phyloP scores from a whole-genome alignment of 1,139 yeast genomes.

The Saccharomyces hybrid region DNA sequence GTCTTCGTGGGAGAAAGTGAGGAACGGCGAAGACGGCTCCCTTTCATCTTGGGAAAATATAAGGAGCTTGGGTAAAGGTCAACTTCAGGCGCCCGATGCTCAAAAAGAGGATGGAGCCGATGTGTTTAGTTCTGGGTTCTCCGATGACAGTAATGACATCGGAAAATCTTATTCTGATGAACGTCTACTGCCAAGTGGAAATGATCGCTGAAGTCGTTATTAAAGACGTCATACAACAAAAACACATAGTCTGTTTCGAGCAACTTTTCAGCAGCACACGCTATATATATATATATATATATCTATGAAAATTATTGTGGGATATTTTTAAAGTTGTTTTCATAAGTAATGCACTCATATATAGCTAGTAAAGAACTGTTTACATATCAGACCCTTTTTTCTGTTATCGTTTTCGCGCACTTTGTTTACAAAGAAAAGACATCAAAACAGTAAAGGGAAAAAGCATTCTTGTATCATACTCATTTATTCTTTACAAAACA shows the following conservation, averaged over 20 bases:
- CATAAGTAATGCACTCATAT: background rate
- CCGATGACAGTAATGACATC: background rate
- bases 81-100: background rate
- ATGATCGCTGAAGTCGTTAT: background rate
- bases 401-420: background rate
- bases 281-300: no score
- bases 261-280: background rate
- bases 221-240: background rate
- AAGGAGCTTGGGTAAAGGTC: conserved; percentile 5
- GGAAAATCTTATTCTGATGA: background rate
- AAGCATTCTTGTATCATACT: background rate
- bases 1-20: no score
- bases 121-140: conserved; percentile 2
- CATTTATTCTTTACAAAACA: background rate
- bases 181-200: background rate
- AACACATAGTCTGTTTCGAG: no score
- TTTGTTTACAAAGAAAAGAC: no score
- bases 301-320: no score
- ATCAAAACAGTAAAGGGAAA: no score
- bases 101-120: conserved; percentile 1
- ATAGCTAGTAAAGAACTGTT: background rate
- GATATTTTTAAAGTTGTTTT: no score
- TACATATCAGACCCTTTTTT: background rate
- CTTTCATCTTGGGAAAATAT: conserved; percentile 27
- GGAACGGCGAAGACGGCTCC: no score